Base-by-base conservation (phyloP, 1,139 yeast species). In the Magnusiomyces paraingens region DNA sequence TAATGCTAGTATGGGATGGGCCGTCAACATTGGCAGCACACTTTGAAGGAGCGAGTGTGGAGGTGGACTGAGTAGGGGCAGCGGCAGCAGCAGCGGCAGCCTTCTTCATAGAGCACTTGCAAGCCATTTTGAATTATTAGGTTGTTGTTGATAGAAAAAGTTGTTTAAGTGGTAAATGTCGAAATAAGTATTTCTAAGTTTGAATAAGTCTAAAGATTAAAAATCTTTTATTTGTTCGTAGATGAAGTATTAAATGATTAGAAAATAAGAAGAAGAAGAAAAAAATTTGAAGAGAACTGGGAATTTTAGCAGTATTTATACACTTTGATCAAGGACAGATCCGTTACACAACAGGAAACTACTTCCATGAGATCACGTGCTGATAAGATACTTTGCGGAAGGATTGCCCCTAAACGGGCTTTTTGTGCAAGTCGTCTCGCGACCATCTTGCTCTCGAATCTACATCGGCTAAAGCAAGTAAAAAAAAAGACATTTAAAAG, bases 101-200 rank as follows among this genome's bases (percentile, higher is more conserved):
- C 48, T 32, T 45, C 48, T 45, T 45, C 22, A 17, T 14, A 11
- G 38, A 29, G 29, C 48, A 45, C 17, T 45, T 45, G 48, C 48
- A 45, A 45, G 39, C 48, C 48, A 45, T 45, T 45, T 14, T 45
- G 21, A 21, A 12, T 20, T 43, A 17, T 20, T 21, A 14, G 5
- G 12, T 20, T 14, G 32, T 43, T 43, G 26, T 32, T 32, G 12
- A 32, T 32, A 32, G 36, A 10, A 14, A n/a, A 11, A 14, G 40
- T 36, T 36, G n/a, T 36, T 12, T 14, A 5, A 36, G 40, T 36
- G 5, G 40, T 36, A 36, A 36, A n/a, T n/a, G 12, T 12, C n/a
- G 12, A 36, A n/a, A 36, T 8, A 11, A 36, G 3, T 36, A 36
- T 14, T 12, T 14, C 17, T 5, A n/a, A 14, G 17, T 14, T 36